Evolutionary conservation across 2,329 filamentous ascomycete species (phyloP), one percentile per base, ranked within the genome.

Genomic region (Ascochyta fabae): DNA sequence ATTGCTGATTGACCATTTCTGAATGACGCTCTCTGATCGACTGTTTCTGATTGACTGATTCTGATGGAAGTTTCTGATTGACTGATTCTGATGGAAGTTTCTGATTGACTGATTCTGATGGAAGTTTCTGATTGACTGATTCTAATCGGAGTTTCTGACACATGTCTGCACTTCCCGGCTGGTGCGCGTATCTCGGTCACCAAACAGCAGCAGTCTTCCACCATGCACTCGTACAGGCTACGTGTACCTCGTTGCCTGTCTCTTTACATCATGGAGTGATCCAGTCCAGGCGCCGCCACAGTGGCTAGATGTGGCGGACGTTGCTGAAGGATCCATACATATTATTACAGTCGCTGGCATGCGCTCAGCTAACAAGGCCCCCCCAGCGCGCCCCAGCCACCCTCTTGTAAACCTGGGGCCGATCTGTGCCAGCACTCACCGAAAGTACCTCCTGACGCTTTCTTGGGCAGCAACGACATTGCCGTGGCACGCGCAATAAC

Each of bases 401-500:
- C 43, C 52, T 47, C 22, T 43, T 42, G 42, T 33, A 43, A 56
- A 15, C 53, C 53, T 24, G 46, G 42, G 47, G 53, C 41, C 42
- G 53, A 55, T 55, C 53, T 46, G 36, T 53, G 53, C 46, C 53
- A 55, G 19, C 53, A 34, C 53, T 46, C 53, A 55, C 46, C 53
- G 53, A 55, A 47, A 55, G 52, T 55, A 27, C 45, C 52, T 42
- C 41, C 38, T 46, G 42, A 43, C 23, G 23, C 31, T 15, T 22
- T n/a, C 34, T 56, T 51, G 53, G 53, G 53, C 53, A 56, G 41
- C 53, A 56, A 56, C 42, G 29, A 33, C 34, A 13, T 12, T 24
- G 22, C 46, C 36, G 24, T 29, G 8, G 53, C 42, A 42, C 31
- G 42, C 53, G 53, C 42, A 43, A 31, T 47, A 39, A 38, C 31